Percentiles rank a stretch among this genome's conserved stretches.
phyloP scores from a whole-genome alignment of 1,284 basidiomycete genomes.

The Rhizoctonia solani region DNA sequence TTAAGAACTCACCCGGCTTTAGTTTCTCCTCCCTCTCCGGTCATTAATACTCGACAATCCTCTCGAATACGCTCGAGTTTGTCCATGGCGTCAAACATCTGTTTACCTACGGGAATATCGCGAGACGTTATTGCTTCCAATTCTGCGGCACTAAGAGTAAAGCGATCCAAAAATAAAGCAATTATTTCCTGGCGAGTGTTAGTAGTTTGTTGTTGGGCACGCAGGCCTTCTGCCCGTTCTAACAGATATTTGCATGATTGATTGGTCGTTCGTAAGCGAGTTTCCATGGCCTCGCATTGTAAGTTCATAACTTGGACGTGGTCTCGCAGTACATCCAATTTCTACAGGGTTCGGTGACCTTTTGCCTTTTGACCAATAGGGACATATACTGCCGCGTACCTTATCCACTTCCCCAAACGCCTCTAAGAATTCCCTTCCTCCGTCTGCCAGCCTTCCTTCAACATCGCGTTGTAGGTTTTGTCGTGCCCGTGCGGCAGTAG shows the following conservation, averaged over 20 bases:
- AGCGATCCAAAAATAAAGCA: conserved; percentile 76
- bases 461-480: conserved; percentile 82
- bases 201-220: conserved; percentile 74
- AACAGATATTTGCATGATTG: conserved; percentile 81
- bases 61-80: conserved; percentile 79
- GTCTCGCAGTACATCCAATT: conserved; percentile 73
- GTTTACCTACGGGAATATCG: conserved; percentile 71
- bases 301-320: conserved; percentile 78
- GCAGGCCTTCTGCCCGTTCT: conserved; percentile 81
- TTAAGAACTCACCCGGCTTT: conserved; percentile 69
- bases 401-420: conserved; percentile 87
- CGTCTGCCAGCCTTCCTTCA: conserved; percentile 76
- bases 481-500: conserved; percentile 66
- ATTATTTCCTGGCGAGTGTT: conserved; percentile 75
- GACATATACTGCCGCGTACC: conserved; percentile 51
- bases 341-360: conserved; percentile 53
- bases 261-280: conserved; percentile 74
- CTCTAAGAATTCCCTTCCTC: conserved; percentile 77
- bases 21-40: conserved; percentile 81
- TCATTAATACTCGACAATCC: conserved; percentile 85
- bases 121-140: conserved; percentile 73
- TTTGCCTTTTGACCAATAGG: background rate
- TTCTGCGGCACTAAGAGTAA: conserved; percentile 80
- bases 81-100: conserved; percentile 86
- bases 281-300: conserved; percentile 83